Evolutionary conservation across 106 monocot genomes (phyloP).

Genomic region (Dioscorea alata): DNA sequence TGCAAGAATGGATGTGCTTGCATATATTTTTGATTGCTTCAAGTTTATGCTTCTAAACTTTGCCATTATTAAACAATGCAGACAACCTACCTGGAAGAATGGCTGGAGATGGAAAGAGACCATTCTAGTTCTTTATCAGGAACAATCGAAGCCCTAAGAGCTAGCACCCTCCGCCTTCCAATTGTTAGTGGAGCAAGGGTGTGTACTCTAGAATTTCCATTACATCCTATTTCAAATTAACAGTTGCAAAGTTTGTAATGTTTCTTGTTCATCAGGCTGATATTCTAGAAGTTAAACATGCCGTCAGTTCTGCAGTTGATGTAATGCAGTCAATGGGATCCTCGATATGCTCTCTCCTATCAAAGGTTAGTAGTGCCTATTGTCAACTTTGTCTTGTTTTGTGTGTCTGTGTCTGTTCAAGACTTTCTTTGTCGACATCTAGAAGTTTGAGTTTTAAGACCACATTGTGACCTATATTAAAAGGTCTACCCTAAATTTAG

Average conservation of each 20-base stretch:
- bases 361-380: conserved; percentile 32
- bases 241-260: background rate
- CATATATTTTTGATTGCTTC: background rate
- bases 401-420: background rate
- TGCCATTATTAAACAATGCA: conserved; percentile 12
- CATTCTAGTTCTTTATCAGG: conserved; percentile 76
- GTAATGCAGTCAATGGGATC: conserved; percentile 62
- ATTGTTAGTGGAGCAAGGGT: conserved; percentile 90
- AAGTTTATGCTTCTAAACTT: background rate
- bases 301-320: conserved; percentile 60
- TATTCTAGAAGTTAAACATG: conserved; percentile 49
- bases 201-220: background rate
- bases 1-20: too few relatives aligned
- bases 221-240: background rate
- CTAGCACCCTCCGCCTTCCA: conserved; percentile 93
- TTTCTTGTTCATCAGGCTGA: conserved; percentile 44
- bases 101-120: conserved; percentile 63
- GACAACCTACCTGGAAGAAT: conserved; percentile 83
- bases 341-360: conserved; percentile 46
- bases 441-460: background rate
- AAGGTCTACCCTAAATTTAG: background rate
- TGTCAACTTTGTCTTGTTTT: background rate
- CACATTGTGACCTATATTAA: background rate
- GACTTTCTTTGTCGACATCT: background rate
- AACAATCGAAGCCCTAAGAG: conserved; percentile 74